Base-by-base conservation (phyloP, 2,329 filamentous ascomycete genomes). In the Pyrenophora graminea region DNA sequence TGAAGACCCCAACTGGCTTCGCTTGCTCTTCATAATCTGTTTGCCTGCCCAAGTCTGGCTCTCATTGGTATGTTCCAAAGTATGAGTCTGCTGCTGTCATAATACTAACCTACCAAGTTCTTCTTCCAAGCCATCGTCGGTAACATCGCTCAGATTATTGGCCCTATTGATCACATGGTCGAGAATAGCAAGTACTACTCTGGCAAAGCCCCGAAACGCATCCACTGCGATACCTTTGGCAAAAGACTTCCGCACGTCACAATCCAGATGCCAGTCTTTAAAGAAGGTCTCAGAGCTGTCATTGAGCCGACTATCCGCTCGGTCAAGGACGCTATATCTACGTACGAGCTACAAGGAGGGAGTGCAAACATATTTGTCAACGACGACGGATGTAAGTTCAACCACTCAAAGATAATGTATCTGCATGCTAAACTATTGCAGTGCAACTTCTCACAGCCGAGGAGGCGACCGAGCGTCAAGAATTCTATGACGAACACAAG, bases 201-300 rank as follows among this genome's bases (percentile, higher is more conserved):
- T 0, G 90, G 88, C 1, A 78, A 80, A 23, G 46, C 64, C 8
- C 66, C 69, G 1, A 55, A 53, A n/a, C 60, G 66, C n/a, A 80
- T 86, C 7, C 85, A 87, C 1, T 81, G 82, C 17, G 62, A 68
- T 43, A 56, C 51, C 4, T 55, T 52, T 79, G 88, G 40, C 73
- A 76, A 74, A 1, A 45, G 41, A 68, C 78, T 92, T 13, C 88
- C 88, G 2, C 89, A 90, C 66, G 80, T 90, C 57, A 80, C 77
- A 3, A 88, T 95, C 36, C 90, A 96, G 68, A 92, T 89, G 70
- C 90, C 90, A 4, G 89, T 95, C 0, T 95, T 94, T 77, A 94
- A 93, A 72, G 90, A 95, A 71, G 89, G 90, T 58, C 80, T 95
- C 2, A 76, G 77, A 31, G 84, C 79, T 55, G 90, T 95, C 71